These are phyloP conservation scores for Noccaea caerulescens DNA, from an alignment of 345 rosid genomes.

Conservation along the genomic window DNA sequence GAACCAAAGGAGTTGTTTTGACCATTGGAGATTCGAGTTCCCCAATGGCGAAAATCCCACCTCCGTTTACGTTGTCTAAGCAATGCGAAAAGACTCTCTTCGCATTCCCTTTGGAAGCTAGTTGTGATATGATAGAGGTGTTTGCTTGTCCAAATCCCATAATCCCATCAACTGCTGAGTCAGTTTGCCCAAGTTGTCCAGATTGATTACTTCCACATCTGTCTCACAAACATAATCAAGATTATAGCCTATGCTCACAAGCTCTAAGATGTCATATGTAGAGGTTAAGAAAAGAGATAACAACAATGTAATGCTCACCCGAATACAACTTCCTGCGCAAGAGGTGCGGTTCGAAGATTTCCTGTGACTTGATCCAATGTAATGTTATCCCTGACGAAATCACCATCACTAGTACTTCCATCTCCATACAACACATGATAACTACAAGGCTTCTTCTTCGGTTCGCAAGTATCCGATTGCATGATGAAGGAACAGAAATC, in stretches of 20 bases:
- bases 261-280: background rate
- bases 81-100: constrained; percentile 83
- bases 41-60: constrained; percentile 90
- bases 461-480: constrained; percentile 37
- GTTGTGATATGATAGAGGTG: constrained; percentile 83
- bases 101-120: constrained; percentile 67
- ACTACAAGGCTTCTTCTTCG: constrained; percentile 34
- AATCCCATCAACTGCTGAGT: constrained; percentile 88
- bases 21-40: constrained; percentile 73
- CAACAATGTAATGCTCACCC: constrained; percentile 32
- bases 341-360: constrained; percentile 32
- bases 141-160: constrained; percentile 93
- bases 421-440: constrained; percentile 47
- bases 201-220: constrained; percentile 86
- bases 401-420: constrained; percentile 46
- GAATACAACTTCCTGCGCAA: constrained; percentile 34
- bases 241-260: background rate
- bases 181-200: constrained; percentile 73
- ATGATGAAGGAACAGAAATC: constrained; percentile 33
- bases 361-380: constrained; percentile 42
- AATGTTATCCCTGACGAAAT: constrained; percentile 41
- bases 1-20: constrained; percentile 75
- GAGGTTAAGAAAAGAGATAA: background rate
- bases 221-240: constrained; percentile 25
- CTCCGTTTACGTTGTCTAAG: constrained; percentile 72